These are phyloP conservation scores for Candida argentea DNA, from an alignment of 805 yeast species.

Conservation along the genomic window DNA sequence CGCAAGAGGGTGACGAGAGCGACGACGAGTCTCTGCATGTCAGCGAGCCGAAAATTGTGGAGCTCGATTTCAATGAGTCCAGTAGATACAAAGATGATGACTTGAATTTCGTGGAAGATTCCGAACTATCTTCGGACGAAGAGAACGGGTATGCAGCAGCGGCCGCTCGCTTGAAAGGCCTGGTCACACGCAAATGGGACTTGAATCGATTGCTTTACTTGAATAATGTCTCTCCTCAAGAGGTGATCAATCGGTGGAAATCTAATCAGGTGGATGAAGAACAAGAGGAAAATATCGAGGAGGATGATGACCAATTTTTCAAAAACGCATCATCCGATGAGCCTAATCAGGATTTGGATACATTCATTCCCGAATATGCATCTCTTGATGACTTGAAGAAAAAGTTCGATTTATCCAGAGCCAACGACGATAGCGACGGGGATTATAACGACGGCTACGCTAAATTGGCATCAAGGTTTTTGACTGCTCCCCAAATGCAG, in stretches of 20 bases:
- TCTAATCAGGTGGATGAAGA: slow-evolving; percentile 38
- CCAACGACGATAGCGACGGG: slow-evolving; percentile 19
- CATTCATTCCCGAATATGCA: slow-evolving; percentile 26
- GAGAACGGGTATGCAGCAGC: slow-evolving; percentile 33
- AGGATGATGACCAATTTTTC: slow-evolving; percentile 41
- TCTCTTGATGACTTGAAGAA: slow-evolving; percentile 32
- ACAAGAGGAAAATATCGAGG: slow-evolving; percentile 28
- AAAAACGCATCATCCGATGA: slow-evolving; percentile 30
- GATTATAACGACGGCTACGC: slow-evolving; percentile 34
- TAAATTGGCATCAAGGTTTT: slow-evolving; percentile 36
- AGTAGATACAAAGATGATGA: slow-evolving; percentile 23
- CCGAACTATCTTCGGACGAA: slow-evolving; percentile 32
- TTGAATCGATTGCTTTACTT: slow-evolving; percentile 72
- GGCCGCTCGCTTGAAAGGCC: slow-evolving; percentile 54
- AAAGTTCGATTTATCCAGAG: slow-evolving; percentile 32
- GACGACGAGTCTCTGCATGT: slow-evolving; percentile 25
- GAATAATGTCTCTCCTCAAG: slow-evolving; percentile 66
- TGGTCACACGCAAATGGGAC: slow-evolving; percentile 56
- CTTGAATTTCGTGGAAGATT: slow-evolving; percentile 37
- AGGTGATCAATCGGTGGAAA: slow-evolving; percentile 64
- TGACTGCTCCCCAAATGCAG: slow-evolving; percentile 39
- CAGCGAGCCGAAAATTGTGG: slow-evolving; percentile 34
- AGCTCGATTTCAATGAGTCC: slow-evolving; percentile 36
- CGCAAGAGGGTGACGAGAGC: slow-evolving; percentile 32
- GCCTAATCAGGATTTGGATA: slow-evolving; percentile 25